Percentiles rank a stretch among this genome's conserved stretches.
Conservation (phyloP, 169 alveolate genomes). For the Theileria orientalis region DNA sequence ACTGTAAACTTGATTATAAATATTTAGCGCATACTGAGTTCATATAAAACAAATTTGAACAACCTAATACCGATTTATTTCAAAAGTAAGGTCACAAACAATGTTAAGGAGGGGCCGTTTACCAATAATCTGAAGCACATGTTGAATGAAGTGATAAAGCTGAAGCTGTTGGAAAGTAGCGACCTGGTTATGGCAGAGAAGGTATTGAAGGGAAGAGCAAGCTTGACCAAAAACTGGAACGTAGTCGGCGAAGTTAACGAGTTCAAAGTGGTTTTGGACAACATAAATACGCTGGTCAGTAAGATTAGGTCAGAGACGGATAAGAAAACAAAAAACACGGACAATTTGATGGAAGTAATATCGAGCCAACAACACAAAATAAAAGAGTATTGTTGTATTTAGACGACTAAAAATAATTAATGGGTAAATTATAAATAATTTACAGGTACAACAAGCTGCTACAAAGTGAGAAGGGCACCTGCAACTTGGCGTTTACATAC, state of each 20-base stretch:
- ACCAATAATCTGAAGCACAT: neutral
- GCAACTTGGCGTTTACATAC: conserved; percentile 59
- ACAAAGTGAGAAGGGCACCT: neutral
- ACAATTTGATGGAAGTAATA: conserved; percentile 54
- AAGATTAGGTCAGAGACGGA: conserved; percentile 23
- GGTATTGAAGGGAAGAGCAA: neutral
- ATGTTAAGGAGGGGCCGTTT: neutral
- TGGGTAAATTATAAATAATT: conserved; percentile 39
- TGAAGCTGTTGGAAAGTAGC: neutral
- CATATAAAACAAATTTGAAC: neutral
- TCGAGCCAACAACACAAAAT: conserved; percentile 74
- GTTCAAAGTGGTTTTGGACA: conserved; percentile 13
- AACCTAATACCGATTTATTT: conserved; percentile 29
- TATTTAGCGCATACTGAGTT: neutral
- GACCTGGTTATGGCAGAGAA: neutral
- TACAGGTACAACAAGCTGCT: conserved; percentile 27
- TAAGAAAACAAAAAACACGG: neutral
- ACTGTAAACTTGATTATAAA: neutral
- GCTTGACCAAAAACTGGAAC: neutral
- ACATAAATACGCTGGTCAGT: conserved; percentile 30
- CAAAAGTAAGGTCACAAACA: neutral
- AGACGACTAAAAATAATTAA: neutral
- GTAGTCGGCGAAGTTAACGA: conserved; percentile 17
- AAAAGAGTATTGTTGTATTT: conserved; percentile 13
- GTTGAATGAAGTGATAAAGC: neutral